Percentiles rank a stretch among this genome's conserved stretches.
Conservation (phyloP, 164 flowering plant species). For the Vitis rotundifolia region DNA sequence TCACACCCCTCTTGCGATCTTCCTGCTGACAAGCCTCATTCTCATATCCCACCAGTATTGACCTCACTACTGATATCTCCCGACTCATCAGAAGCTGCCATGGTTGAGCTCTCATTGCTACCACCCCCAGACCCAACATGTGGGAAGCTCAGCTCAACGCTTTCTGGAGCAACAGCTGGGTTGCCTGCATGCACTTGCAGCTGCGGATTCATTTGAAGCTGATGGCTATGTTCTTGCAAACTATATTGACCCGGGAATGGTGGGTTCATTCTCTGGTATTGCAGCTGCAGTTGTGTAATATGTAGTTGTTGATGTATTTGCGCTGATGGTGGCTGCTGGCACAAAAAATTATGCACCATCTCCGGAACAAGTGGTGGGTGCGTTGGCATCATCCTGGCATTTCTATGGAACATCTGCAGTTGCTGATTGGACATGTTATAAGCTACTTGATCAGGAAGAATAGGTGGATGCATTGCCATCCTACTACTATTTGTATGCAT, state of each 20-base stretch:
- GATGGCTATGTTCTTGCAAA: too few relatives aligned
- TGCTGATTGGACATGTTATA: too few relatives aligned
- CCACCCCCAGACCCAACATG: constrained; percentile 6
- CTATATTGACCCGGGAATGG: too few relatives aligned
- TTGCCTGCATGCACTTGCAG: not conserved
- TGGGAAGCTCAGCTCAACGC: constrained; percentile 2
- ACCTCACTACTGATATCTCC: not conserved
- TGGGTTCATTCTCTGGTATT: constrained; percentile 2
- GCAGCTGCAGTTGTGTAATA: constrained; percentile 4
- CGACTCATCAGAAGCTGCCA: too few relatives aligned
- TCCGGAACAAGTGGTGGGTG: not conserved
- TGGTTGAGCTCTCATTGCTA: constrained; percentile 5
- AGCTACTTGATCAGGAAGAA: too few relatives aligned
- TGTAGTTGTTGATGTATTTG: constrained; percentile 3
- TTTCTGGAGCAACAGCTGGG: not conserved
- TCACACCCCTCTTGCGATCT: not conserved
- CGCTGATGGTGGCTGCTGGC: constrained; percentile 13
- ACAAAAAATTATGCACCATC: not conserved
- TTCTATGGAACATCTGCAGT: not conserved
- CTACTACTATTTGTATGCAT: too few relatives aligned
- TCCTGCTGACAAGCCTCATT: not conserved
- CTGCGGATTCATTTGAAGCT: not conserved
- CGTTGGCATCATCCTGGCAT: not conserved
- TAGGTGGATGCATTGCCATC: too few relatives aligned
- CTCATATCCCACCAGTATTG: not conserved